Conservation (phyloP, 164 flowering plant genomes). For the Magnolia changhungtana region DNA sequence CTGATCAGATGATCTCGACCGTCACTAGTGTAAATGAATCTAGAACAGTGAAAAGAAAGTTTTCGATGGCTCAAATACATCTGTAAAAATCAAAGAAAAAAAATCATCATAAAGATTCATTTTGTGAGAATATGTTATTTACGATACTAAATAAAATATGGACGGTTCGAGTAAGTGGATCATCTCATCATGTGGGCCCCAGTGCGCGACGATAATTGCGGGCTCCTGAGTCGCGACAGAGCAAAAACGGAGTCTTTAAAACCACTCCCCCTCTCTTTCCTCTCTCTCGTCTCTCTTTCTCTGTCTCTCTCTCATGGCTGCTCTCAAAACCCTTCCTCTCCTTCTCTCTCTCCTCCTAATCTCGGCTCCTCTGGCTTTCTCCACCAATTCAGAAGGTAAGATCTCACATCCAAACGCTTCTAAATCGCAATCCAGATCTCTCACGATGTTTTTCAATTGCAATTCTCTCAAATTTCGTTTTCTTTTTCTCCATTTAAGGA, state of each 20-base stretch:
- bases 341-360: not conserved
- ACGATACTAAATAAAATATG: too few species aligned
- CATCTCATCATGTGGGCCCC: too few species aligned
- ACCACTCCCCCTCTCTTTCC: not conserved
- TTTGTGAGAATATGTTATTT: too few species aligned
- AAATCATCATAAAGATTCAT: too few species aligned
- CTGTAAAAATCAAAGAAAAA: too few species aligned
- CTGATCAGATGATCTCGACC: not conserved
- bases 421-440: not conserved
- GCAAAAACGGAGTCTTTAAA: not conserved
- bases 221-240: not conserved
- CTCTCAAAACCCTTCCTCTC: not conserved
- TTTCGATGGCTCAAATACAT: too few species aligned
- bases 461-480: not conserved
- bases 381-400: constrained; percentile 9
- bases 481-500: constrained; percentile 35
- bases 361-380: not conserved
- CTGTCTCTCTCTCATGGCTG: not conserved
- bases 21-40: not conserved
- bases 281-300: not conserved
- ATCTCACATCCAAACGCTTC: not conserved
- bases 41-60: too few species aligned
- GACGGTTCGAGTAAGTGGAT: too few species aligned
- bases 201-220: too few species aligned
- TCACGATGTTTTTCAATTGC: not conserved